Percentiles rank a stretch among this genome's conserved stretches.
Evolutionary conservation across 352 stramenopile genomes (phyloP).

Genomic region (Pythium periplocum): DNA sequence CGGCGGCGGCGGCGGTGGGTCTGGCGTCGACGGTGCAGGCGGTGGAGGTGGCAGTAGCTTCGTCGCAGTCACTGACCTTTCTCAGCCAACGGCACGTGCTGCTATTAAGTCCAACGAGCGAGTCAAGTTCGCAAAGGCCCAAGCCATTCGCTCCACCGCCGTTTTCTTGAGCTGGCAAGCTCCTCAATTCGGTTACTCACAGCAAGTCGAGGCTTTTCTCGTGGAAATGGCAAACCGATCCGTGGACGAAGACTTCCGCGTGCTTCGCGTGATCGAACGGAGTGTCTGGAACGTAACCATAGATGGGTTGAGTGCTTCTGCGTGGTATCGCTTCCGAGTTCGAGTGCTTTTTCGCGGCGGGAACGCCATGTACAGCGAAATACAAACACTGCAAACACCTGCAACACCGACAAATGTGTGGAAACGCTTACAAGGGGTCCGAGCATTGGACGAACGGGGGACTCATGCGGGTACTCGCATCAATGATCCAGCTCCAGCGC

Average conservation of each 20-base stretch:
- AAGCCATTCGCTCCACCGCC: conserved; percentile 24
- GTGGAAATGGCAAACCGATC: conserved; percentile 61
- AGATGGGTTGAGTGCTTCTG: conserved; percentile 15
- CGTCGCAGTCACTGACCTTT: conserved; percentile 13
- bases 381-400: conserved; percentile 29
- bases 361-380: conserved; percentile 25
- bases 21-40: conserved; percentile 51
- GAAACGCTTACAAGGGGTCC: conserved; percentile 20
- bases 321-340: conserved; percentile 54
- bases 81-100: background rate
- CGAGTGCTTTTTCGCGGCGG: conserved; percentile 38
- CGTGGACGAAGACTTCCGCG: conserved; percentile 48
- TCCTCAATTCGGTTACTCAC: conserved; percentile 32
- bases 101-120: conserved; percentile 15
- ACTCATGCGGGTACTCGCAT: conserved; percentile 27
- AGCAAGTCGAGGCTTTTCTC: conserved; percentile 38
- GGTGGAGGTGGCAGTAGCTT: conserved; percentile 66
- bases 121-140: conserved; percentile 20
- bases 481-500: conserved; percentile 24
- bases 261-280: conserved; percentile 26
- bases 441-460: conserved; percentile 26
- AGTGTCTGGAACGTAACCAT: conserved; percentile 18
- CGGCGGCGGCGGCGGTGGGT: conserved; percentile 62
- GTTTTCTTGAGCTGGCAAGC: conserved; percentile 34
- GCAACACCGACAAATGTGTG: conserved; percentile 35